These are phyloP conservation scores for Solanum virginianum DNA, from an alignment of 257 asterid genomes.

Conservation along the genomic window DNA sequence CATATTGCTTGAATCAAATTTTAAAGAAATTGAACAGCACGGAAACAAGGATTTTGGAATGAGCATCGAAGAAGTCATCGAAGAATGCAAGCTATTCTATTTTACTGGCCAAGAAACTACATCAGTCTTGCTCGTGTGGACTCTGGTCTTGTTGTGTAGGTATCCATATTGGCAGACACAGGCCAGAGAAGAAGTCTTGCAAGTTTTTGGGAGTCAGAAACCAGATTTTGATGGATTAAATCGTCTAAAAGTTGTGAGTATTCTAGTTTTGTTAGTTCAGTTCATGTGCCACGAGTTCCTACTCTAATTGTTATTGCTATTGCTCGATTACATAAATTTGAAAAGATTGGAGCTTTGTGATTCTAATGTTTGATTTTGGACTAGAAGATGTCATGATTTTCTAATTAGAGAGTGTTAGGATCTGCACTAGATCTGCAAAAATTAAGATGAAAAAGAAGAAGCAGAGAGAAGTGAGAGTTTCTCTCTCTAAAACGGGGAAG, in stretches of 20 bases:
- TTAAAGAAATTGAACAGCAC: not conserved
- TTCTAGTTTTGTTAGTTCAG: not conserved
- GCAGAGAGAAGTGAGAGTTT: too few relatives aligned
- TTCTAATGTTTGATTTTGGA: not conserved
- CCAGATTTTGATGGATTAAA: not conserved
- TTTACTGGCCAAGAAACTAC: conserved; percentile 54
- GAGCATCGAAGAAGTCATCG: conserved; percentile 17
- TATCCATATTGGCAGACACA: conserved; percentile 19
- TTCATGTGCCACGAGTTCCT: not conserved
- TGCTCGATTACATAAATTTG: not conserved
- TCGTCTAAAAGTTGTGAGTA: not conserved
- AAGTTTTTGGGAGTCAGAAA: not conserved
- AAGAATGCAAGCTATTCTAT: conserved; percentile 44
- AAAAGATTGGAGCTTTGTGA: not conserved
- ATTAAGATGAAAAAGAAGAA: too few relatives aligned
- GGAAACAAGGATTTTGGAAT: not conserved
- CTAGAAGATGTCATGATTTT: not conserved
- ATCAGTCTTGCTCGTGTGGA: conserved; percentile 42
- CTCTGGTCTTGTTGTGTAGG: conserved; percentile 24
- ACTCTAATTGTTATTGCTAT: not conserved
- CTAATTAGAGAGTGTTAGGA: not conserved
- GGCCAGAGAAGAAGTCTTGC: not conserved
- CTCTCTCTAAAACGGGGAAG: too few relatives aligned
- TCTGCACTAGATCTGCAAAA: too few relatives aligned
- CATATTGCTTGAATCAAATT: not conserved